These are phyloP conservation scores for Starmerella apicola DNA, from an alignment of 805 yeast species.

Conservation along the genomic window DNA sequence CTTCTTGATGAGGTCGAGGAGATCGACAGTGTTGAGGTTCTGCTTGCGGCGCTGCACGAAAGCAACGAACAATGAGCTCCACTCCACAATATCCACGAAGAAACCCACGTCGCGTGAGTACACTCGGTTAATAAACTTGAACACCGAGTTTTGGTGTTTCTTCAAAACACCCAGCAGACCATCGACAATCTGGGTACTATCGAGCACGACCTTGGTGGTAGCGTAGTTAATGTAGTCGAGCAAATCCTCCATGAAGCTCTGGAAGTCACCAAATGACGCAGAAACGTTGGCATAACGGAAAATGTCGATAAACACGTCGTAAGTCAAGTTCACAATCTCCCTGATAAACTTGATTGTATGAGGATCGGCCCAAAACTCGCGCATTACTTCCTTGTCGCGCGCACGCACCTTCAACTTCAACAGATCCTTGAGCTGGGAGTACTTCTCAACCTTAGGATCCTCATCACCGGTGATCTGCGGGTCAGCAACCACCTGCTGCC, in stretches of 20 bases:
- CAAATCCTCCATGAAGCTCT: conserved; percentile 56
- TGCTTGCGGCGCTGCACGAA: conserved; percentile 51
- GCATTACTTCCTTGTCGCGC: conserved; percentile 63
- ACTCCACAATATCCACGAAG: conserved; percentile 56
- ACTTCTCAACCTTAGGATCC: conserved; percentile 33
- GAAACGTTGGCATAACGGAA: conserved; percentile 57
- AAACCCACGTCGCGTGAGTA: conserved; percentile 65
- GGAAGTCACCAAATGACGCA: conserved; percentile 50
- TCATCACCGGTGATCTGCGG: conserved; percentile 17
- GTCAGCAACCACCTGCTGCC: conserved; percentile 28
- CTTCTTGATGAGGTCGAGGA: conserved; percentile 29
- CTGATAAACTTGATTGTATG: conserved; percentile 64
- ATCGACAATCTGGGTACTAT: conserved; percentile 53
- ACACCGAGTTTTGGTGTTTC: conserved; percentile 59
- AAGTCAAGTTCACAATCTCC: conserved; percentile 58
- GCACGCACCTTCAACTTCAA: conserved; percentile 53
- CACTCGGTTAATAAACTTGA: conserved; percentile 68
- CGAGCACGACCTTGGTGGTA: conserved; percentile 37
- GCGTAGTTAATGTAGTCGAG: conserved; percentile 41
- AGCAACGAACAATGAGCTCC: conserved; percentile 58
- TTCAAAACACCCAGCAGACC: conserved; percentile 53
- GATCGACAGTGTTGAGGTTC: conserved; percentile 33
- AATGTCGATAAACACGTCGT: conserved; percentile 58
- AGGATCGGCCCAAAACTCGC: conserved; percentile 74
- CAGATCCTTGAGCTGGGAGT: conserved; percentile 45